phyloP scores from a whole-genome alignment of 192 early-diverging fungal species.

The Coemansia sp. region DNA sequence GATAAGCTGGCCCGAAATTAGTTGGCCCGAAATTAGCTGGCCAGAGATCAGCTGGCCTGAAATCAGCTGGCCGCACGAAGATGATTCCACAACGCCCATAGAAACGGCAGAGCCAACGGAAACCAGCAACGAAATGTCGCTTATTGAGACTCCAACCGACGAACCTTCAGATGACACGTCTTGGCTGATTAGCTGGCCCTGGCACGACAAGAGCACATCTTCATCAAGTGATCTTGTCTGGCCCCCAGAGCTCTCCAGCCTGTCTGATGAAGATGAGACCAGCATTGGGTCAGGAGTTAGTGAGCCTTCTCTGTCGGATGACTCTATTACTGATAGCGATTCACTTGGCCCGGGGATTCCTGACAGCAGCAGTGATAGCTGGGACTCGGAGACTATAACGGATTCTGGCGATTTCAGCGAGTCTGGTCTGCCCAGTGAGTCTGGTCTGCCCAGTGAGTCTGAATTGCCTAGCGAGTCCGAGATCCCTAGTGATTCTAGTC shows the following conservation, averaged over 20 bases:
- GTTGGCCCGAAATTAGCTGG: constrained; percentile 12
- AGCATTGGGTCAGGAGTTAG: no score
- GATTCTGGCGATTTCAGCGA: background rate
- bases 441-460: background rate
- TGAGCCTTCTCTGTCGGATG: background rate
- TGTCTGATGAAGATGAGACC: no score
- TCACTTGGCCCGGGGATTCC: background rate
- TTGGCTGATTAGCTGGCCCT: no score
- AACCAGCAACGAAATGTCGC: background rate
- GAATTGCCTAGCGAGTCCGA: background rate
- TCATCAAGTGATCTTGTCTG: background rate
- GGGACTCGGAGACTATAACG: constrained; percentile 5
- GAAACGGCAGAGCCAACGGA: background rate
- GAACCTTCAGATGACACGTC: constrained; percentile 1
- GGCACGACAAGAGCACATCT: no score
- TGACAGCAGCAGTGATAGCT: constrained; percentile 1
- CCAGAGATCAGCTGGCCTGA: constrained; percentile 8
- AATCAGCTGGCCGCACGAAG: constrained; percentile 7
- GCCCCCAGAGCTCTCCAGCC: no score
- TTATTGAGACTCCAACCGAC: constrained; percentile 6
- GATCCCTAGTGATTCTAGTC: background rate
- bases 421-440: background rate
- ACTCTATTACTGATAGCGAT: background rate
- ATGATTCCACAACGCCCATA: background rate
- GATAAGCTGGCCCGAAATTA: constrained; percentile 16